Base-by-base conservation (phyloP, 805 yeast genomes). In the Candida vaughaniae region DNA sequence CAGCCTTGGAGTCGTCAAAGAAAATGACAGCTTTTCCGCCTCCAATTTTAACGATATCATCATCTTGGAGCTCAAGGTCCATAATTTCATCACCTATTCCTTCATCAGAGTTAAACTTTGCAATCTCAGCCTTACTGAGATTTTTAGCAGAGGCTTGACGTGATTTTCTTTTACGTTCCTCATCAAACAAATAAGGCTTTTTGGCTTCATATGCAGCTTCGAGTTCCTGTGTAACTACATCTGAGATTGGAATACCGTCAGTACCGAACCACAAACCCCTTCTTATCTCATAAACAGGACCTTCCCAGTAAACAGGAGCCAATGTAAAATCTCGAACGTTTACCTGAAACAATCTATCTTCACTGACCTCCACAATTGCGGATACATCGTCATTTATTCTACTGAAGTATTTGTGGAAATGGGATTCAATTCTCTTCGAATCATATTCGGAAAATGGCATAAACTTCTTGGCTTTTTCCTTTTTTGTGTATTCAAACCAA, bases 251-350 rank as follows among this genome's bases (percentile, higher is more conserved):
- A 4, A 52, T 51, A 1, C 78, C 77, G 34, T 75, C 75, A 7
- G 73, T 54, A 25, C 69, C 62, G 55, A 87, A 88, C 98, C 98
- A 91, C 1, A 79, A 56, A 1, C 96, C 96, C 37, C 97, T 64
- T 31, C 96, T 68, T 1, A 91, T 83, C 42, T 85, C 89, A 53
- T 80, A 91, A 0, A 67, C 62, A 0, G 96, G 93, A 1, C 97
- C 97, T 6, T 78, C 80, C 97, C 97, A 91, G 55, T 80, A 91
- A 0, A 81, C 73, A 0, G 98, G 95, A 3, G 61, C 46, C 49
- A 90, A 56, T 33, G 69, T 71, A 58, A 79, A 70, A 5, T 62
- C 58, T 0, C 53, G 44, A 15, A 91, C 42, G 50, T 87, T 78
- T 4, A 88, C 96, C 49, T 79, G 77, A 50, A 85, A 85, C 17